Percentiles rank a stretch among this genome's conserved stretches.
phyloP scores from a whole-genome alignment of 176 grass and related monocot species.

The Raddia distichophylla region DNA sequence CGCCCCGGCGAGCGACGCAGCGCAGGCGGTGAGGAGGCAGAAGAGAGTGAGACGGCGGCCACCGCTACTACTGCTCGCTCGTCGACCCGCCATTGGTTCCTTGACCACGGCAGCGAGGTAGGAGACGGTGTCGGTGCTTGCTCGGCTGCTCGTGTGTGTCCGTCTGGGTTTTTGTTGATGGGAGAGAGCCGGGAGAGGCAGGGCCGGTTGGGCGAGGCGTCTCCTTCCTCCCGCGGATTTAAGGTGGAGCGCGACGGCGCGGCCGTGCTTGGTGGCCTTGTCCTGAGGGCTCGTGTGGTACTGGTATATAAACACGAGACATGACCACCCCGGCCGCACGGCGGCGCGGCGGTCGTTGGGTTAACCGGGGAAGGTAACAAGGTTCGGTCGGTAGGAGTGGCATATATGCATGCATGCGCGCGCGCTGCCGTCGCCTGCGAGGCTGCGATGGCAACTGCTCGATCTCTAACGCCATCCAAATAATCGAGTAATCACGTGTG shows the following conservation, averaged over 20 bases:
- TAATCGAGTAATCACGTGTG: background rate
- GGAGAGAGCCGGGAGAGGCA: background rate
- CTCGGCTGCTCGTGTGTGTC: no score
- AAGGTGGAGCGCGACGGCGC: background rate
- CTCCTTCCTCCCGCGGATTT: background rate
- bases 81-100: slow-evolving; percentile 17
- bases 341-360: background rate
- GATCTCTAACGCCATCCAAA: background rate
- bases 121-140: background rate
- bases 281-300: background rate
- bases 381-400: background rate
- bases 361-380: background rate
- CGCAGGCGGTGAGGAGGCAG: slow-evolving; percentile 32
- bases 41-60: slow-evolving; percentile 37
- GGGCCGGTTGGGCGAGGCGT: slow-evolving; percentile 9
- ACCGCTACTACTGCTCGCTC: background rate
- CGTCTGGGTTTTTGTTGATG: background rate
- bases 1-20: slow-evolving; percentile 29
- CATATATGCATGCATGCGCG: no score
- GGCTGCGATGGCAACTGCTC: background rate
- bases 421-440: background rate
- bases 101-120: background rate
- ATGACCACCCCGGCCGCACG: background rate
- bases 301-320: slow-evolving; percentile 28
- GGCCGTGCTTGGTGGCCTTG: background rate